Percentiles rank a stretch among this genome's conserved stretches.
These are phyloP conservation scores for Microbotryum violaceum DNA, from an alignment of 1,284 basidiomycete genomes.

Conservation along the genomic window DNA sequence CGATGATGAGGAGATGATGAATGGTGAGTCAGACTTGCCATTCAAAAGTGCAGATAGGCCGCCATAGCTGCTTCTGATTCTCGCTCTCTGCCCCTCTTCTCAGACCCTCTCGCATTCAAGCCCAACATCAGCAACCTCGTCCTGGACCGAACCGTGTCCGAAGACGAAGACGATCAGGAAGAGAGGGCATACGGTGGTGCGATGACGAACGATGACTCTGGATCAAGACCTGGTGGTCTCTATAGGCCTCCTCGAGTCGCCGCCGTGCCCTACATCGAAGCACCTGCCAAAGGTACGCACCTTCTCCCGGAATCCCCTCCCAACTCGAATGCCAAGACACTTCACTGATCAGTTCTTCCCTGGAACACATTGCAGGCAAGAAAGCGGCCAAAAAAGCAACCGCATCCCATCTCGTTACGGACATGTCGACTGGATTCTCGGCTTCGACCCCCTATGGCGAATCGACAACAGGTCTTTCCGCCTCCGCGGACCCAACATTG, in stretches of 20 bases:
- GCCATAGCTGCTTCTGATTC: neutral
- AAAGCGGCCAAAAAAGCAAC: slow-evolving; percentile 20
- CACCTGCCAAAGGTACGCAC: slow-evolving; percentile 43
- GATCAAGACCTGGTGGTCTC: slow-evolving; percentile 49
- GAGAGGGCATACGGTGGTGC: slow-evolving; percentile 17
- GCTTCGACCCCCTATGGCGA: slow-evolving; percentile 56
- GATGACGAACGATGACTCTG: slow-evolving; percentile 35
- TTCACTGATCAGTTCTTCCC: neutral
- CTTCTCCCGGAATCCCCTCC: neutral
- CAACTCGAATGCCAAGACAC: neutral
- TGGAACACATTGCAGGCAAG: slow-evolving; percentile 39
- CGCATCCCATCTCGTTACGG: slow-evolving; percentile 31
- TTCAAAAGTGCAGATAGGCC: too few species aligned
- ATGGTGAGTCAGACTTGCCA: slow-evolving; percentile 50
- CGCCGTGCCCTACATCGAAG: slow-evolving; percentile 79
- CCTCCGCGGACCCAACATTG: slow-evolving; percentile 33
- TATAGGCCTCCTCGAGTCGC: slow-evolving; percentile 90
- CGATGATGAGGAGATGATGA: slow-evolving; percentile 50
- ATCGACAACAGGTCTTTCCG: slow-evolving; percentile 63
- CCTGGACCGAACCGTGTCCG: slow-evolving; percentile 30
- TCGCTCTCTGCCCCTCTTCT: slow-evolving; percentile 1
- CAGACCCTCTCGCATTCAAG: slow-evolving; percentile 82
- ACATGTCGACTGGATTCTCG: slow-evolving; percentile 49
- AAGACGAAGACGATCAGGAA: slow-evolving; percentile 41
- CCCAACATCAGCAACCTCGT: slow-evolving; percentile 58